These are phyloP conservation scores for Ceratobasidium sp. DNA, from an alignment of 1,284 basidiomycete genomes.

Conservation along the genomic window DNA sequence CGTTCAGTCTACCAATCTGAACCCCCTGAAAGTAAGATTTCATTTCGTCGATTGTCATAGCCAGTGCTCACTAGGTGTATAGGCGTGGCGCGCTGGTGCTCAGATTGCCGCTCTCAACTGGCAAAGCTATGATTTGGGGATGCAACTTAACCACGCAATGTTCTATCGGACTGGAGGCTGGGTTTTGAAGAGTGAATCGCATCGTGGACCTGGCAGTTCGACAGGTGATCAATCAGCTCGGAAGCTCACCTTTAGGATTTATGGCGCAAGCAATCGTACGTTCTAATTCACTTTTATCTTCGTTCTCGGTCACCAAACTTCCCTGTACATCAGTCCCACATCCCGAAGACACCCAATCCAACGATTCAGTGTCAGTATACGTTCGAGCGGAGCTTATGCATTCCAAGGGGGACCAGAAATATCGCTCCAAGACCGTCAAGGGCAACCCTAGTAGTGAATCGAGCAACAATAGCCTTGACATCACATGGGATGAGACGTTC, in stretches of 20 bases:
- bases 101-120: conserved; percentile 51
- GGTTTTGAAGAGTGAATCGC: conserved; percentile 22
- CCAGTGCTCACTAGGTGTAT: background rate
- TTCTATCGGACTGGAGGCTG: conserved; percentile 41
- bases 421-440: conserved; percentile 34
- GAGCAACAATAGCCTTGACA: conserved; percentile 24
- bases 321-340: conserved; percentile 7
- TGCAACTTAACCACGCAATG: conserved; percentile 50
- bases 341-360: conserved; percentile 23
- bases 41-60: conserved; percentile 42
- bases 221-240: background rate
- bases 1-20: conserved; percentile 29
- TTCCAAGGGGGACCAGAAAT: conserved; percentile 16
- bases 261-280: conserved; percentile 34
- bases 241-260: conserved; percentile 31
- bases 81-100: conserved; percentile 44
- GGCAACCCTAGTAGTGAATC: conserved; percentile 6
- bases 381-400: conserved; percentile 36
- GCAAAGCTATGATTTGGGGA: conserved; percentile 44
- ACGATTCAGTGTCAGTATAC: conserved; percentile 31
- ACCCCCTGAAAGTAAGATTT: conserved; percentile 31
- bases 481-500: conserved; percentile 34
- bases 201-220: background rate
- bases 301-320: background rate
- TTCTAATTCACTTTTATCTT: background rate